Evolutionary conservation across 1,139 yeast species (phyloP).

Genomic region (Kurtzmaniella quercitrusa): DNA sequence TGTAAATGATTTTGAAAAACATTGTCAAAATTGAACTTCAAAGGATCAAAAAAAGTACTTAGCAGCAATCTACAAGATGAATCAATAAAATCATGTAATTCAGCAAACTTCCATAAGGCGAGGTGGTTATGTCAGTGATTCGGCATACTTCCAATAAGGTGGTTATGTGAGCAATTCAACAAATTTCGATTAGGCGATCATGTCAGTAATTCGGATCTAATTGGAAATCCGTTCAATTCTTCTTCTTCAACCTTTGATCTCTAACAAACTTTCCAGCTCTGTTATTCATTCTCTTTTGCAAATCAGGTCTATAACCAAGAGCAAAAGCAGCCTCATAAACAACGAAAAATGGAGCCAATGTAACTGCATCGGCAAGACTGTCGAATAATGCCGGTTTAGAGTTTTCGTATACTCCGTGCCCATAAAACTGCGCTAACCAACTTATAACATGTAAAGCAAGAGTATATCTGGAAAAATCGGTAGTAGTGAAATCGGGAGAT

Average conservation of each 20-base stretch:
- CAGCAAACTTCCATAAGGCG: too few species aligned
- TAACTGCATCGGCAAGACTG: slow-evolving; percentile 77
- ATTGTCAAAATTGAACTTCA: not conserved
- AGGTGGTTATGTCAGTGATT: too few species aligned
- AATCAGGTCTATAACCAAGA: slow-evolving; percentile 55
- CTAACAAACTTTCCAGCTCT: slow-evolving; percentile 38
- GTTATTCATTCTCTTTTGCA: slow-evolving; percentile 52
- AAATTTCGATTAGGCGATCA: too few species aligned
- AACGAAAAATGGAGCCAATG: slow-evolving; percentile 88
- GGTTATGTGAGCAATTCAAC: too few species aligned
- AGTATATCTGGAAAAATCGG: slow-evolving; percentile 26
- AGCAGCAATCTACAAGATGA: too few species aligned
- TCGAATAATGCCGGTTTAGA: slow-evolving; percentile 87
- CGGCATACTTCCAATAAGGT: too few species aligned
- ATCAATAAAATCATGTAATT: too few species aligned
- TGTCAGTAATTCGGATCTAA: too few species aligned
- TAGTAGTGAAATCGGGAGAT: slow-evolving; percentile 16
- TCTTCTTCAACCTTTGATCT: slow-evolving; percentile 17
- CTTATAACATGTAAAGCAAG: slow-evolving; percentile 43
- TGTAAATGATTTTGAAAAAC: slow-evolving; percentile 27
- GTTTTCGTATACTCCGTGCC: slow-evolving; percentile 79
- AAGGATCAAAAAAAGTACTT: too few species aligned
- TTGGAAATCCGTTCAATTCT: slow-evolving; percentile 4
- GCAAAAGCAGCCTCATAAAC: slow-evolving; percentile 69
- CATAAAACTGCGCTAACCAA: slow-evolving; percentile 88